Evolutionary conservation across 441 rosid species (phyloP), one percentile per base, ranked within the genome.

Genomic region (California macrophylla): DNA sequence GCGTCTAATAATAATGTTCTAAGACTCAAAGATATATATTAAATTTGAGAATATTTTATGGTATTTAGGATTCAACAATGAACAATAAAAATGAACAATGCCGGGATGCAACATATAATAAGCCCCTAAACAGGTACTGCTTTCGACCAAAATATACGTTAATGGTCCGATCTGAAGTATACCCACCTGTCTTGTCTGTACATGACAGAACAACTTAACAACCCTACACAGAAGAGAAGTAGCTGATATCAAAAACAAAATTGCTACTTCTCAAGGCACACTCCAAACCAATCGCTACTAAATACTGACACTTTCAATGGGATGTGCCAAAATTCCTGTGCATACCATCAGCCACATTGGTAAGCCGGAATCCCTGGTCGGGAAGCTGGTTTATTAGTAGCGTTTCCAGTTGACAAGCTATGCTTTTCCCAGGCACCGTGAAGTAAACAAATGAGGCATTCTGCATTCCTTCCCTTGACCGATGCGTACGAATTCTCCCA

Each of bases 361-460:
- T 76, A 56, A 95, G 79, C 23, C 78, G 67, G 76, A 84, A 95
- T 52, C 97, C 98, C 47, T 74, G 86, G 25, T 71, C 70, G 5
- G 81, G 84, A 47, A 95, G 92, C 80, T 89, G 97, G 85, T 95
- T 90, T 79, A 95, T 86, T 70, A 95, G 86, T 72, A 95, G 96
- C n/a, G 99, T 95, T 82, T 95, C 99, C 34, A 95, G 79, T 79
- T 88, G 93, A 79, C 97, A 91, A 32, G 96, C 99, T 1, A 86
- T 62, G 82, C 98, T 95, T 84, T 95, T 92, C 72, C 99, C 99
- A 2, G 89, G 85, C 40, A 95, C 98, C 45, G 71, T 47, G 52
- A 90, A 82, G 84, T 92, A 95, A 28, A 92, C 66, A 76, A 95
- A 95, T 21, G 91, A 79, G 8, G 96, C 91, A 56, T 76, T 85